Base-by-base conservation (phyloP, 73 alveolate species). In the Diophrys appendiculata region DNA sequence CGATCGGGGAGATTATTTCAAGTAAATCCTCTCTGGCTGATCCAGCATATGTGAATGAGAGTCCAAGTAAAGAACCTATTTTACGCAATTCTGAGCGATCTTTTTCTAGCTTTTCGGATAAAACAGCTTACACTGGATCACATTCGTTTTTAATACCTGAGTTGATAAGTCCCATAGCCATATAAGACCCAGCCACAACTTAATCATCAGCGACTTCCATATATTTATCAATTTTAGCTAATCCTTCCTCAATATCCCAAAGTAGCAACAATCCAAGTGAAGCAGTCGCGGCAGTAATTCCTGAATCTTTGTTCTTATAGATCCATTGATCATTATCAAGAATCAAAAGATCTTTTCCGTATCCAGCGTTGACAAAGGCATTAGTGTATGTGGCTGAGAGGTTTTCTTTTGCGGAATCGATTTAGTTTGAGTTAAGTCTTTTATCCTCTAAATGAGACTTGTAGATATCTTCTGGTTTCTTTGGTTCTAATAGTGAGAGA, bases 331-430 rank as follows among this genome's bases (percentile, higher is more conserved):
- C 88, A 54, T 72, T 86, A 34, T 53, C 83, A 2, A 92, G 76
- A 89, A 97, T 87, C 67, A 97, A 91, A 8, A 81, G 82, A 77
- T 94, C 99, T 65, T 95, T 97, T 77, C 99, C 97, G 89, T 82
- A 97, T 31, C 99, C 99, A 28, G 98, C 99, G 81, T 98, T 98
- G 27, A 98, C 98, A 84, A 98, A 98, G 33, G 98, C 99, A 67
- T 96, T 96, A 34, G 96, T 98, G 74, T 93, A 94, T 33, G 99
- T 93, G 25, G 96, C 87, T 0, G 99, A 99, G 81, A 98, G 72
- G 68, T 95, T 96, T 70, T 89, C 91, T 90, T 93, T 77, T 24
- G 93, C 91, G 0, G 95, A 87, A 74, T 95, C 98, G 52, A 93
- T 88, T 54, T 86, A 84, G 54, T 54, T 33, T 28, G 80, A 72